Percentiles rank a stretch among this genome's conserved stretches.
phyloP scores from a whole-genome alignment of 228 moss, liverwort and hornwort species.

The Sphagnum fallax region DNA sequence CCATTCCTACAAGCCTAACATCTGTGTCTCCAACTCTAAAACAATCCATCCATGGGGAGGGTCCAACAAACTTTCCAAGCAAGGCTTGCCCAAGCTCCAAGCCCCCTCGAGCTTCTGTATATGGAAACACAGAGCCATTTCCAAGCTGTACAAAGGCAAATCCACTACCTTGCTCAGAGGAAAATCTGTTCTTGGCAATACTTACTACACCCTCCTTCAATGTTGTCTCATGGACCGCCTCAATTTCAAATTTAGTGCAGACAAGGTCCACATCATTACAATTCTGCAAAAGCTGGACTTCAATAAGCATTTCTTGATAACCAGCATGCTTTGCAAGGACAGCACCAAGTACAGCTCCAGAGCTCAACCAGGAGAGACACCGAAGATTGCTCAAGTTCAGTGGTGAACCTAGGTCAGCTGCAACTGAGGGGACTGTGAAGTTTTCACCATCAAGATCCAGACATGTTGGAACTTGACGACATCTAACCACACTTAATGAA shows the following conservation, averaged over 20 bases:
- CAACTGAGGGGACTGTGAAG: constrained; percentile 30
- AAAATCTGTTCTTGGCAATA: constrained; percentile 36
- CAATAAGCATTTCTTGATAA: constrained; percentile 44
- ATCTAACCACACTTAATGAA: constrained; percentile 48
- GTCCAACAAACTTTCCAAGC: constrained; percentile 51
- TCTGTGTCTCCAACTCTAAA: constrained; percentile 21
- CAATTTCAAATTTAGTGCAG: constrained; percentile 30
- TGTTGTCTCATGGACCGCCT: constrained; percentile 40
- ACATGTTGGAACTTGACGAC: constrained; percentile 61
- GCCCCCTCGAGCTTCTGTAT: constrained; percentile 42
- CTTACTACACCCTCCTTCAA: constrained; percentile 53
- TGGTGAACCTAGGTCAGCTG: constrained; percentile 33
- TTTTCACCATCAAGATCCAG: constrained; percentile 55
- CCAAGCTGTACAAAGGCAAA: constrained; percentile 63
- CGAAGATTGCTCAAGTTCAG: constrained; percentile 68
- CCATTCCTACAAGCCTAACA: constrained; percentile 49
- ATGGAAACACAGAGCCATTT: constrained; percentile 63
- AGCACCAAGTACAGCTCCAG: constrained; percentile 54
- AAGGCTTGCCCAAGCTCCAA: constrained; percentile 32
- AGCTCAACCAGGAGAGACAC: constrained; percentile 66
- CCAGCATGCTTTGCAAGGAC: constrained; percentile 32
- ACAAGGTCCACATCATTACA: constrained; percentile 15
- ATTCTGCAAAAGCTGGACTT: constrained; percentile 31
- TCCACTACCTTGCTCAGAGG: constrained; percentile 13
- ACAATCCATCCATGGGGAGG: constrained; percentile 71